phyloP scores from a whole-genome alignment of 441 rosid species.

The Adansonia gregorii region DNA sequence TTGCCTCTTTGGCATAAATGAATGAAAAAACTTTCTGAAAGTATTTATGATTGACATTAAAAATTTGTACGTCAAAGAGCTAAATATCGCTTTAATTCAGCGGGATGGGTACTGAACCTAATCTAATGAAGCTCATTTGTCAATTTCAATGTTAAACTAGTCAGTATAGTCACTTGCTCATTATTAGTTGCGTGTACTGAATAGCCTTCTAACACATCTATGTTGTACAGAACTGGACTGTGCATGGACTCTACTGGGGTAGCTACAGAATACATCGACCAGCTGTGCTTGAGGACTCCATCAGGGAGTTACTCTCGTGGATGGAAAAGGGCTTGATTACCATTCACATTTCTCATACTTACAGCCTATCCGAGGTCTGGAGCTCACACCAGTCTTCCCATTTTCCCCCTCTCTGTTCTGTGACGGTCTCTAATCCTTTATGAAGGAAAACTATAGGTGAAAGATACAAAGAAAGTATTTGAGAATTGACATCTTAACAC shows the following conservation, averaged over 20 bases:
- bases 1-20: constrained; percentile 52
- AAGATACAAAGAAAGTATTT: not conserved
- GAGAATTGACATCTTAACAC: not conserved
- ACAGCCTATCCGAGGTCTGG: constrained; percentile 67
- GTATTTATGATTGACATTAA: not conserved
- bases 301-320: constrained; percentile 83
- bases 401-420: not conserved
- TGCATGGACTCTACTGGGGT: constrained; percentile 98
- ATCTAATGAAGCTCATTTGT: constrained; percentile 8
- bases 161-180: not conserved
- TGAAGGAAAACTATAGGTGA: not conserved
- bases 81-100: not conserved
- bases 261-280: constrained; percentile 74
- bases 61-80: not conserved
- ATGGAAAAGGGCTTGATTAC: constrained; percentile 65
- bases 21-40: not conserved
- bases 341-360: constrained; percentile 73
- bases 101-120: not conserved
- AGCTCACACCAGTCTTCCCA: constrained; percentile 12
- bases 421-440: not conserved
- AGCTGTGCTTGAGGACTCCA: constrained; percentile 65
- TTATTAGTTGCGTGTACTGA: not conserved
- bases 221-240: constrained; percentile 81
- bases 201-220: not conserved
- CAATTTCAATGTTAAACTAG: not conserved